Evolutionary conservation across 371 early-diverging fungal genomes (phyloP).

Genomic region (Dinochytrium kinnereticum): DNA sequence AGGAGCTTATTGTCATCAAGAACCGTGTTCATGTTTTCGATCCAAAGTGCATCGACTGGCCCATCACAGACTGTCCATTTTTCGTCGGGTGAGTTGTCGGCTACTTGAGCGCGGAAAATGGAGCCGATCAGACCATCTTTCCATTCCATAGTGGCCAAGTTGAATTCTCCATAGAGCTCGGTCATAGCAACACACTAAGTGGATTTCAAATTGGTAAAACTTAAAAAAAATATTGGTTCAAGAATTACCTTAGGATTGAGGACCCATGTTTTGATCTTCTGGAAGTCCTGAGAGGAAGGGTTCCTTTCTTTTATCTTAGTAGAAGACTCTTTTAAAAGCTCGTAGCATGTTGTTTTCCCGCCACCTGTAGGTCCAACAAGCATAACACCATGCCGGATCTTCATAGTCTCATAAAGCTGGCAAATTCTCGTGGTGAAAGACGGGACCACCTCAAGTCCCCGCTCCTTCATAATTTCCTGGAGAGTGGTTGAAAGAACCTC

Average conservation of each 20-base stretch:
- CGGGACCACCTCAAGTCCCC: slow-evolving; percentile 42
- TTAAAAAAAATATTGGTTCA: neutral
- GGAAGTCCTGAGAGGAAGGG: slow-evolving; percentile 37
- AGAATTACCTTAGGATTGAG: slow-evolving; percentile 55
- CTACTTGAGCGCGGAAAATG: slow-evolving; percentile 52
- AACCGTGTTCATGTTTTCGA: slow-evolving; percentile 61
- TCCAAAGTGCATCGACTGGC: slow-evolving; percentile 62
- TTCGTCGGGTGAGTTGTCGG: slow-evolving; percentile 51
- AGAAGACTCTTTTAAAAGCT: slow-evolving; percentile 46
- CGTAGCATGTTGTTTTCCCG: slow-evolving; percentile 56
- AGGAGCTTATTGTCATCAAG: slow-evolving; percentile 64
- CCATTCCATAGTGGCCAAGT: slow-evolving; percentile 61
- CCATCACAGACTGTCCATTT: slow-evolving; percentile 67
- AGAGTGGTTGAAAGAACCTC: slow-evolving; percentile 40
- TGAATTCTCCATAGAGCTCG: slow-evolving; percentile 60
- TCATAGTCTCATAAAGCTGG: slow-evolving; percentile 54
- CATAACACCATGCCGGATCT: slow-evolving; percentile 60
- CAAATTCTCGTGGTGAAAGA: slow-evolving; percentile 47
- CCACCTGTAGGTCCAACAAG: slow-evolving; percentile 60
- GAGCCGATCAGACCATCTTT: slow-evolving; percentile 56
- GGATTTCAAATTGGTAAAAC: neutral
- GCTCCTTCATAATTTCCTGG: slow-evolving; percentile 40
- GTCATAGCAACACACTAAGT: slow-evolving; percentile 55
- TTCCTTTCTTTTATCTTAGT: slow-evolving; percentile 40
- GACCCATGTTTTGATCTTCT: slow-evolving; percentile 51